Conservation (phyloP, 2,329 filamentous ascomycete genomes). For the Neodidymelliopsis sp. region DNA sequence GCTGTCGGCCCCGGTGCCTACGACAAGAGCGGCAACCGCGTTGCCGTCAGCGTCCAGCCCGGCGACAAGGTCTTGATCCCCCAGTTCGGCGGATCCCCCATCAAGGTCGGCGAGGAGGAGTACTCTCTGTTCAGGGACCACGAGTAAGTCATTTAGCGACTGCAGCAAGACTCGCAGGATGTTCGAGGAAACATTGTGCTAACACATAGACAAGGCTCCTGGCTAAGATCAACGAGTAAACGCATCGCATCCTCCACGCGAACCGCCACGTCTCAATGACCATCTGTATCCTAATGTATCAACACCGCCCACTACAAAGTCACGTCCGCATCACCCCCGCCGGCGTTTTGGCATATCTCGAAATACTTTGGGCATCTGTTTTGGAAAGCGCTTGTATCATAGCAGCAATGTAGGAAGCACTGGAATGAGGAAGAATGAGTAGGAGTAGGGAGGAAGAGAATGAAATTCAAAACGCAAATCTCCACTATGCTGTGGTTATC, state of each 20-base stretch:
- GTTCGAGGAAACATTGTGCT: too few species aligned
- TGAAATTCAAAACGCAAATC: constrained; percentile 31
- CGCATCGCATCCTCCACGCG: too few species aligned
- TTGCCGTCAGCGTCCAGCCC: constrained; percentile 80
- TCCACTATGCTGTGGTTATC: constrained; percentile 20
- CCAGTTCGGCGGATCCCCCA: constrained; percentile 91
- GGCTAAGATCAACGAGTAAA: constrained; percentile 97
- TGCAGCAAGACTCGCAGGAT: too few species aligned
- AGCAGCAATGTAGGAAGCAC: too few species aligned
- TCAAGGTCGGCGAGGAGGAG: constrained; percentile 98
- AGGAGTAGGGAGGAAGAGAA: constrained; percentile 14
- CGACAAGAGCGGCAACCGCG: constrained; percentile 87
- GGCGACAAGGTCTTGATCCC: constrained; percentile 97
- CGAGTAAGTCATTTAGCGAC: constrained; percentile 75
- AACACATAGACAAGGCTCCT: too few species aligned
- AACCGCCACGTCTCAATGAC: too few species aligned
- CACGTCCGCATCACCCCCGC: constrained; percentile 37
- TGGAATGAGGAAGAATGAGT: too few species aligned
- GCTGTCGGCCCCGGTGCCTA: constrained; percentile 90
- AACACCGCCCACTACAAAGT: constrained; percentile 30
- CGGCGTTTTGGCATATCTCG: constrained; percentile 39
- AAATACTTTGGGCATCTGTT: constrained; percentile 20
- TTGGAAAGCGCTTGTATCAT: constrained; percentile 19
- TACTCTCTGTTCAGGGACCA: constrained; percentile 95
- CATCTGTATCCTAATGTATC: constrained; percentile 41